Percentiles rank a stretch among this genome's conserved stretches.
Evolutionary conservation across 2,329 filamentous ascomycete genomes (phyloP).

Genomic region (Metarhizium humberi): DNA sequence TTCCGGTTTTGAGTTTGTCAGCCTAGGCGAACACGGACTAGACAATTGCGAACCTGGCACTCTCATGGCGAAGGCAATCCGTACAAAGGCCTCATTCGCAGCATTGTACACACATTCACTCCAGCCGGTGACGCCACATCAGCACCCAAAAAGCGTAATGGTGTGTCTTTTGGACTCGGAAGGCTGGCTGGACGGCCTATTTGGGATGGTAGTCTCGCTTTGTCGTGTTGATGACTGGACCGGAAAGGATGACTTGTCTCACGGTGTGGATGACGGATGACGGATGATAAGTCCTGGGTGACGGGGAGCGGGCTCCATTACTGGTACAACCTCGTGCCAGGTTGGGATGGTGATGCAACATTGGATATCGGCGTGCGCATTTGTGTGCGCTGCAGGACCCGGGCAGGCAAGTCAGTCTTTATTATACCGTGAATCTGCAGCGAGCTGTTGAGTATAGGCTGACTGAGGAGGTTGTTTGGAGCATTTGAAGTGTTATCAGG

Average conservation of each 20-base stretch:
- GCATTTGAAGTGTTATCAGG: neutral
- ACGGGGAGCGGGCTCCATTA: neutral
- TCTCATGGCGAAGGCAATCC: neutral
- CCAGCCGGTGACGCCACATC: neutral
- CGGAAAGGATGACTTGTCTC: neutral
- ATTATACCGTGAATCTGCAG: neutral
- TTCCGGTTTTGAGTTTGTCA: too few relatives aligned
- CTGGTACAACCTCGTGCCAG: slow-evolving; percentile 1
- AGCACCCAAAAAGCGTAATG: neutral
- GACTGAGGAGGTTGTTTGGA: neutral
- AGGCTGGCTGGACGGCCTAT: neutral
- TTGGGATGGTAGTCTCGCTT: neutral
- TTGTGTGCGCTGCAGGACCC: neutral
- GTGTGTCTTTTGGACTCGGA: neutral
- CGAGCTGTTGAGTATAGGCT: neutral
- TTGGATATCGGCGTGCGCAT: neutral
- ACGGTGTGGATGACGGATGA: neutral
- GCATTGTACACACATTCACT: neutral
- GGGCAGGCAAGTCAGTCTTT: too few relatives aligned
- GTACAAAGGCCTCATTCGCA: neutral
- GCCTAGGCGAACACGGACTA: too few relatives aligned
- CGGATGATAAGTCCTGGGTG: neutral
- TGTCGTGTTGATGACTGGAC: neutral
- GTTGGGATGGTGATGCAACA: neutral
- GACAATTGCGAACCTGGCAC: too few relatives aligned